Conservation (phyloP, 179 eudicot genomes). For the Carnegiea gigantea region DNA sequence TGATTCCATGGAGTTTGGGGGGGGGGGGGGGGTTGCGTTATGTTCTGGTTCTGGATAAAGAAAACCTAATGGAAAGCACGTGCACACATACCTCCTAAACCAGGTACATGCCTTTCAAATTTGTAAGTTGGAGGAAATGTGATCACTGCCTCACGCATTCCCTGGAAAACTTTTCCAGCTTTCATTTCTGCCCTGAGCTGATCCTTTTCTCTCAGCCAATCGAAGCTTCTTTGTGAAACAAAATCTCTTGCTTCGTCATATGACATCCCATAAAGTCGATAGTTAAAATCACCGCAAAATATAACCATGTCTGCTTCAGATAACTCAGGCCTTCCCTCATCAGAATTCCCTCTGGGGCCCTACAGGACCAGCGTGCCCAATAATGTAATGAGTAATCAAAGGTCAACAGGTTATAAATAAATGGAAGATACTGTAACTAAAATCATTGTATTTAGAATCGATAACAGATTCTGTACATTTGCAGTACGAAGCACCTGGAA, state of each 20-base stretch:
- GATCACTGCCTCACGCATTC: conserved; percentile 94
- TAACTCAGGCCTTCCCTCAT: conserved; percentile 79
- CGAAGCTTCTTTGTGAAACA: conserved; percentile 97
- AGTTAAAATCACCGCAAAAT: conserved; percentile 90
- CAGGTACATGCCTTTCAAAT: conserved; percentile 81
- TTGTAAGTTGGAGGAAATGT: conserved; percentile 97
- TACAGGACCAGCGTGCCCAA: conserved; percentile 27
- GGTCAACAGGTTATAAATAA: neutral
- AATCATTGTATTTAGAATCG: neutral
- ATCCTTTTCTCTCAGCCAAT: conserved; percentile 97
- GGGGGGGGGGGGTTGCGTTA: neutral
- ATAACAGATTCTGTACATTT: conserved; percentile 49
- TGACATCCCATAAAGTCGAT: conserved; percentile 93
- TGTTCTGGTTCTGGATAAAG: neutral
- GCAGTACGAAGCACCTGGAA: conserved; percentile 54
- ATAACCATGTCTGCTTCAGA: conserved; percentile 94
- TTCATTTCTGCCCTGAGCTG: conserved; percentile 98
- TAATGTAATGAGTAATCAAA: conserved; percentile 10
- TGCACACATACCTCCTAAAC: conserved; percentile 76
- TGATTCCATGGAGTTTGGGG: neutral
- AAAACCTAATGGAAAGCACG: neutral
- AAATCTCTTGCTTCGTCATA: conserved; percentile 99
- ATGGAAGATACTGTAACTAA: neutral
- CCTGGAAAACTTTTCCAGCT: conserved; percentile 97
- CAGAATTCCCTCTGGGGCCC: conserved; percentile 52